phyloP scores from a whole-genome alignment of 371 early-diverging fungal species.

The Lichtheimia hyalospora region DNA sequence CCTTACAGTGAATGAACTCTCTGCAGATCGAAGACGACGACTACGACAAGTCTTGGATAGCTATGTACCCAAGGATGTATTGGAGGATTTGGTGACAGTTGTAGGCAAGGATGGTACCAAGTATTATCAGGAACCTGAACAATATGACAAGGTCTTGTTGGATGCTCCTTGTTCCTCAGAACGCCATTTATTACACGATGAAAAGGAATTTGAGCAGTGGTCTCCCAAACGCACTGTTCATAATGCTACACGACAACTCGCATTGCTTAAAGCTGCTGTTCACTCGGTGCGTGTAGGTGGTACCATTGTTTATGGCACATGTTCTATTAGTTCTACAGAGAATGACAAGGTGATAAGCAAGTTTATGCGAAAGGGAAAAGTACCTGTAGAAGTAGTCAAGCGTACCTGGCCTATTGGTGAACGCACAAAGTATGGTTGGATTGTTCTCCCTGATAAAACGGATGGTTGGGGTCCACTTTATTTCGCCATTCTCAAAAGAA shows the following conservation, averaged over 20 bases:
- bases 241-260: conserved; percentile 55
- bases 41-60: conserved; percentile 55
- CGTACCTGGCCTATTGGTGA: conserved; percentile 53
- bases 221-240: conserved; percentile 49
- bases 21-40: conserved; percentile 54
- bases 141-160: conserved; percentile 65
- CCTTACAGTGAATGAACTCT: conserved; percentile 56
- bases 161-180: conserved; percentile 87
- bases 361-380: conserved; percentile 42
- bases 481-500: conserved; percentile 47
- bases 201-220: conserved; percentile 55
- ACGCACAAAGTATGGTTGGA: conserved; percentile 59
- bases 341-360: conserved; percentile 70
- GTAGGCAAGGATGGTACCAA: conserved; percentile 59
- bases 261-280: conserved; percentile 60
- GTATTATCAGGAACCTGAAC: conserved; percentile 42
- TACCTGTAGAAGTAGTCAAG: conserved; percentile 41
- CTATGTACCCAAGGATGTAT: conserved; percentile 53
- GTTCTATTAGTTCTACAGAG: conserved; percentile 66
- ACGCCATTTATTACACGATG: conserved; percentile 60
- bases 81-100: conserved; percentile 42
- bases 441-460: conserved; percentile 53
- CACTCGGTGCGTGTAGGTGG: conserved; percentile 62
- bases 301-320: conserved; percentile 71
- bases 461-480: conserved; percentile 65